Evolutionary conservation across 2,329 filamentous ascomycete genomes (phyloP), one percentile per base, ranked within the genome.

Genomic region (Monilinia aucupariae): DNA sequence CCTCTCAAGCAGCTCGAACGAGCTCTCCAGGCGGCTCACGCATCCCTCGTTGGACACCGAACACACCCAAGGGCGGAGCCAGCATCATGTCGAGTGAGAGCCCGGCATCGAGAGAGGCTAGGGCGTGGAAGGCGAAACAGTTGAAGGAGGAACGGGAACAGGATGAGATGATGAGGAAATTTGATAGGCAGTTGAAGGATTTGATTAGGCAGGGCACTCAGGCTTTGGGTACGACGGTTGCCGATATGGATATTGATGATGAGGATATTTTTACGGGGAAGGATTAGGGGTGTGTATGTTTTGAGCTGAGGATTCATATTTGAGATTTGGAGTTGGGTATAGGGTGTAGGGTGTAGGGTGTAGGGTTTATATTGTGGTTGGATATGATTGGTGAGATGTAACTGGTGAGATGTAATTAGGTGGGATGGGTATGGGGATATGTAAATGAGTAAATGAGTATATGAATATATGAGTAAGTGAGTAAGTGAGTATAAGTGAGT

Each of bases 131-230:
- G 7, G 86, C 86, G n/a, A 83, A 85, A 71, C 84, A 88, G 68
- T 80, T 86, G 30, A 84, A 85, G 58, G 89, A 90, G 64, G 91
- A 96, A 70, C 81, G 86, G 52, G 87, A 92, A 69, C 84, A 90
- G 9, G 92, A 97, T 69, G 85, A 87, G 50, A 86, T 88, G 59
- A 88, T 97, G 69, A 86, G 85, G 55, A 84, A 88, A 32, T 86
- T 97, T 75, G 96, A 94, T 73, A 81, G 85, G 54, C 85, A 89
- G 69, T 78, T 97, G 54, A 85, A 89, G 72, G 89, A 87, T 41
- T 91, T 99, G 89, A 96, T 99, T 61, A 82, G 87, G 2, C 88
- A 97, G 75, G 94, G 92, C 0, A 88, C 88, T 69, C 89, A 94
- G 74, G 94, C 94, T 1, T 77, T 99, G 22, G 92, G 88, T 2